A percentile compares a stretch with the other conserved stretches of the same genome.
Conservation (phyloP, 805 yeast genomes). For the Schizosaccharomyces cryophilus region DNA sequence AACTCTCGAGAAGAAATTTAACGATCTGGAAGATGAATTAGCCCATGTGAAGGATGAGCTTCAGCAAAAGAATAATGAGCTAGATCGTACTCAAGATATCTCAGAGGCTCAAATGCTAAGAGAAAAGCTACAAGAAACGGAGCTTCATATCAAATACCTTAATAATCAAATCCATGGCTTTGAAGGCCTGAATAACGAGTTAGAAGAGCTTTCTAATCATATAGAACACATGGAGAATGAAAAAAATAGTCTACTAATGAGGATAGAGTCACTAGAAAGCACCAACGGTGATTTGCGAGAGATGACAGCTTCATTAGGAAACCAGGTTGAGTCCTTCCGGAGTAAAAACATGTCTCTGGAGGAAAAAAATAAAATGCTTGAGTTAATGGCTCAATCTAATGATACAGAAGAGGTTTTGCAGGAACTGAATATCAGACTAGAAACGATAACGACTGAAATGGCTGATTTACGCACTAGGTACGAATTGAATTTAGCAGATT, state of each 20-base stretch:
- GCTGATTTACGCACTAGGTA: neutral
- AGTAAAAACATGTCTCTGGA: neutral
- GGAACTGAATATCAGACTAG: neutral
- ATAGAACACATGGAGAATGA: neutral
- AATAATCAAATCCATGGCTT: neutral
- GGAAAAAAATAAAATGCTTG: neutral
- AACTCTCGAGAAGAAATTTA: neutral
- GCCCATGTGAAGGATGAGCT: neutral
- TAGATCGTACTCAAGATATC: neutral
- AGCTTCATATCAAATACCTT: neutral
- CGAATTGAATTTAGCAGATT: neutral
- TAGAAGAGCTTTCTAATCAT: neutral
- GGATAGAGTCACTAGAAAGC: neutral
- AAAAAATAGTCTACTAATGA: neutral
- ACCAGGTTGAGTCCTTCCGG: neutral
- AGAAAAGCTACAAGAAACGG: too few species aligned
- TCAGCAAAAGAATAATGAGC: neutral
- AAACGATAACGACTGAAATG: neutral
- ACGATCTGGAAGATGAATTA: neutral
- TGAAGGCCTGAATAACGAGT: neutral
- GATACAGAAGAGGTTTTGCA: neutral
- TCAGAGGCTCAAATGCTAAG: too few species aligned
- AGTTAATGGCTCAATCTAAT: neutral
- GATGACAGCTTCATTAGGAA: neutral
- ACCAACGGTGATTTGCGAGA: neutral